Conservation (phyloP, 2,329 filamentous ascomycete species). For the Verticillium klebahnii region DNA sequence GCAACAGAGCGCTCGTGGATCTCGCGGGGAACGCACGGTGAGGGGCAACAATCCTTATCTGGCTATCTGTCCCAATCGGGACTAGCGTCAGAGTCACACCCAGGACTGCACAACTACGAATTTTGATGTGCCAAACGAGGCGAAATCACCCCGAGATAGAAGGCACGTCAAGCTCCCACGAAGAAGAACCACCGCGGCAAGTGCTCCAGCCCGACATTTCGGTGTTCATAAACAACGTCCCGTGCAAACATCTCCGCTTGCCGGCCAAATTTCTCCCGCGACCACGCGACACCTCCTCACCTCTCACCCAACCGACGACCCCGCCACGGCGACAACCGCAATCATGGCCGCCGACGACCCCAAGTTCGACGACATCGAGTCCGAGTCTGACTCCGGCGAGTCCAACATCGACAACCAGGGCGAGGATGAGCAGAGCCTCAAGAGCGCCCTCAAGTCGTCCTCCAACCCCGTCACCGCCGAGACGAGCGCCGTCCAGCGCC, state of each 20-base stretch:
- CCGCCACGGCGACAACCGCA: conserved; percentile 16
- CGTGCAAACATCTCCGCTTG: conserved; percentile 3
- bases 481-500: conserved; percentile 45
- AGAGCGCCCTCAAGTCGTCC: conserved; percentile 82
- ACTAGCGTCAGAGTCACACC: conserved; percentile 35
- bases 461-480: conserved; percentile 39
- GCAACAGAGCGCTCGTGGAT: neutral
- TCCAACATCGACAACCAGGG: conserved; percentile 56
- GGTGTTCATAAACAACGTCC: conserved; percentile 10
- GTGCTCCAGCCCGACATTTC: neutral
- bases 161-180: conserved; percentile 16
- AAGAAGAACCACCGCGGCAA: conserved; percentile 5
- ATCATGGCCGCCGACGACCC: conserved; percentile 49
- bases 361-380: conserved; percentile 70
- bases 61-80: conserved; percentile 28
- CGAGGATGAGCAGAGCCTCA: conserved; percentile 61
- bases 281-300: conserved; percentile 6
- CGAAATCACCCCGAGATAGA: conserved; percentile 21
- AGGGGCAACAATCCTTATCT: conserved; percentile 24
- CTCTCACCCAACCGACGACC: conserved; percentile 14
- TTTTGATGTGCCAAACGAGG: conserved; percentile 29
- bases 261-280: conserved; percentile 3
- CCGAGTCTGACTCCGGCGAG: conserved; percentile 64
- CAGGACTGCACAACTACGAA: conserved; percentile 35
- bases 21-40: neutral